A percentile compares a stretch with the other conserved stretches of the same genome.
Evolutionary conservation across 352 stramenopile genomes (phyloP).

Genomic region (Phytophthora pseudosyringae): DNA sequence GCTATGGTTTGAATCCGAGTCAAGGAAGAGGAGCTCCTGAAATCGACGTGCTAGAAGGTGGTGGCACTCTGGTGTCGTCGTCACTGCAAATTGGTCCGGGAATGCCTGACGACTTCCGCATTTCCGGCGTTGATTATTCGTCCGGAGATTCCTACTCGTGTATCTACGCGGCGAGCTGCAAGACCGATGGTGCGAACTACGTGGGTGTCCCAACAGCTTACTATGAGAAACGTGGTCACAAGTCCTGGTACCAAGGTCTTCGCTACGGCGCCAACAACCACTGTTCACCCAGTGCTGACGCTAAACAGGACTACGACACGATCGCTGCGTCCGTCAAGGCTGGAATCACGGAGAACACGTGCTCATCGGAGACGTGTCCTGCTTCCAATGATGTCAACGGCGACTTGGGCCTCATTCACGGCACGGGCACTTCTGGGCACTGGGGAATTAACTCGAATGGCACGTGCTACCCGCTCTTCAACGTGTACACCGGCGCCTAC

Average conservation of each 20-base stretch:
- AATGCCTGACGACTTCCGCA: conserved; percentile 61
- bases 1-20: conserved; percentile 88
- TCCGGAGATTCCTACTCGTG: conserved; percentile 38
- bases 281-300: conserved; percentile 27
- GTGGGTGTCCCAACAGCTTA: conserved; percentile 32
- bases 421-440: conserved; percentile 13
- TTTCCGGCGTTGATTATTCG: conserved; percentile 44
- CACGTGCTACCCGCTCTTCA: conserved; percentile 66
- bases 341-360: conserved; percentile 41
- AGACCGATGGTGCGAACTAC: conserved; percentile 53
- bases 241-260: conserved; percentile 67
- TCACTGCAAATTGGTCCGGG: conserved; percentile 89
- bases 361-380: conserved; percentile 31
- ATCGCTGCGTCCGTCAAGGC: conserved; percentile 24
- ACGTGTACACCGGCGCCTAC: conserved; percentile 60
- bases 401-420: conserved; percentile 36
- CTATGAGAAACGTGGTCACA: conserved; percentile 53
- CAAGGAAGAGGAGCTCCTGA: conserved; percentile 90
- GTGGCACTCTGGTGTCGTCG: conserved; percentile 77
- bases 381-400: conserved; percentile 42
- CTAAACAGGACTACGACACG: conserved; percentile 22
- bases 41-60: conserved; percentile 95
- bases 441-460: conserved; percentile 74
- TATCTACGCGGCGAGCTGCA: conserved; percentile 49
- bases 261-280: conserved; percentile 59